Percentiles rank a stretch among this genome's conserved stretches.
These are phyloP conservation scores for Solanum infundibuliforme DNA, from an alignment of 257 asterid genomes.

Conservation along the genomic window DNA sequence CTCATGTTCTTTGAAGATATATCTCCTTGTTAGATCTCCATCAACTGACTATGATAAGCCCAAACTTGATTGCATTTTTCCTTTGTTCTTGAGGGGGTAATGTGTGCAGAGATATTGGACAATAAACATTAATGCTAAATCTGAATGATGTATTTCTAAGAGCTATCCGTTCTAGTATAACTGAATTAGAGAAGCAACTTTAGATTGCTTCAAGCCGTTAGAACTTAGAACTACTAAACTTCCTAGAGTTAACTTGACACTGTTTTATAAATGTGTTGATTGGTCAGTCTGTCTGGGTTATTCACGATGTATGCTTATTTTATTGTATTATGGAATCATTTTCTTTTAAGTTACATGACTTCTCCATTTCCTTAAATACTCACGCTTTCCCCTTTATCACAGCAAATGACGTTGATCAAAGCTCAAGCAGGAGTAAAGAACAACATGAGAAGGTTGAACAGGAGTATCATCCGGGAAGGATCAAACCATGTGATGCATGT, in stretches of 20 bases:
- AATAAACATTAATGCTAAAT: background rate
- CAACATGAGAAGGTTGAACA: slow-evolving; percentile 80
- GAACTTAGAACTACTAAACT: background rate
- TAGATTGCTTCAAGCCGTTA: background rate
- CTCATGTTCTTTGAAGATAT: background rate
- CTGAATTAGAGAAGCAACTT: background rate
- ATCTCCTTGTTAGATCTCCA: background rate
- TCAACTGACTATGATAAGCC: background rate
- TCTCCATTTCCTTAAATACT: background rate
- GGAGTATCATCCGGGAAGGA: slow-evolving; percentile 79
- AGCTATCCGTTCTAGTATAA: background rate
- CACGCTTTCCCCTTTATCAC: slow-evolving; percentile 8
- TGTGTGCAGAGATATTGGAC: background rate
- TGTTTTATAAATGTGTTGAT: background rate
- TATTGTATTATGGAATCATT: background rate
- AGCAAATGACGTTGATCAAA: slow-evolving; percentile 91
- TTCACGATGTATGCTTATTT: background rate
- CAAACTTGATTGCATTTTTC: background rate
- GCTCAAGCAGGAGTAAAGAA: slow-evolving; percentile 96
- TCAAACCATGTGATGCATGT: slow-evolving; percentile 85
- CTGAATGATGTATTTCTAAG: background rate
- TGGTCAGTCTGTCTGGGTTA: background rate
- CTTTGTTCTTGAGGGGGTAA: background rate
- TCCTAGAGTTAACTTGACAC: background rate
- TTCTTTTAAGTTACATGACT: background rate